Base-by-base conservation (phyloP, 345 rosid genomes). In the Eucalyptus pauciflora region DNA sequence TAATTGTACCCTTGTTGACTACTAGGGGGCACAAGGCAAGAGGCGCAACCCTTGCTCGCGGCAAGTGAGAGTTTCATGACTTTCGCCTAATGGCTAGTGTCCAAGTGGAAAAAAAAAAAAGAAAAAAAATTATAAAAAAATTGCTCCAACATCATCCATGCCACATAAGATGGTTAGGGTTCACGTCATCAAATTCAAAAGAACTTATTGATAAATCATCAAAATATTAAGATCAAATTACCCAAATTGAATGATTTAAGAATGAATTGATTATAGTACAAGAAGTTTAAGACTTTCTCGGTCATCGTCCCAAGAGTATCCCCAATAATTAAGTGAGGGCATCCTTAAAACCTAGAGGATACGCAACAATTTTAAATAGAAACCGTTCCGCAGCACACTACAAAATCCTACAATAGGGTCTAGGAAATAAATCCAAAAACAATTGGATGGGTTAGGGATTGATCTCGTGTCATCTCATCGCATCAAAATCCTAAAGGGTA, bases 81-180 rank as follows among this genome's bases (percentile, higher is more conserved):
- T 29, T 27, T 27, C 5, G 0, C 33, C 33, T 0, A 6, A 27
- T 12, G 31, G 3, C 15, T 27, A 12, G 17, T 0, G 8, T 13
- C 8, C 17, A 62, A 29, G 33, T 29, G 37, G 3, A 33, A 33
- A 6, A 62, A 6, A 62, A 13, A 0, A 27, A 3, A 0, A 11
- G 1, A 12, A 27, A 0, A 60, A 60, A 62, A 62, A 6, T 29
- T 0, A 29, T 29, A 29, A 62, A 0, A 0, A 62, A 1, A 52
- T 52, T 8, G 0, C 25, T 52, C 5, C 2, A 52, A 1, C 2
- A 7, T 18, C 56, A 52, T 52, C 0, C 8, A 18, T 7, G 0
- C 1, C 56, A 52, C 4, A 1, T 52, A 3, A 18, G 2, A 60
- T 60, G 0, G 1, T 4, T 60, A 25, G 0, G 0, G 0, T 27